Base-by-base conservation (phyloP, 2,329 filamentous ascomycete genomes). In the Ceratocystiopsis brevicomis region DNA sequence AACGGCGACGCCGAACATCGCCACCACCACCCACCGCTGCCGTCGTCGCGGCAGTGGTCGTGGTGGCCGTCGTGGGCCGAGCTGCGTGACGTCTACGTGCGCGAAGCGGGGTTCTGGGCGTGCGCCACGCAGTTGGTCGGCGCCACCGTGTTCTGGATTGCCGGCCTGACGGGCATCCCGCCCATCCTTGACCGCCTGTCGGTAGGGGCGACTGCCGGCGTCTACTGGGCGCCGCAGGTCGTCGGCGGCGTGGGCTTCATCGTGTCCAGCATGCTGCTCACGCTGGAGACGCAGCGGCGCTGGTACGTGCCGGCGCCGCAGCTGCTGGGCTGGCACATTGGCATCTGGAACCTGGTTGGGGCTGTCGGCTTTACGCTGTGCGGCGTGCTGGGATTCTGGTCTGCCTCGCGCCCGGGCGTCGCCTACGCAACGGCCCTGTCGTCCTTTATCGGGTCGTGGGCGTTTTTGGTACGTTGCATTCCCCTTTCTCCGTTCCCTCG, bases 311-410 rank as follows among this genome's bases (percentile, higher is more conserved):
- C 77, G 0, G 71, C 73, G 0, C 62, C 61, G 4, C 53, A 56
- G 3, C 60, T 73, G 0, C 61, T 81, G 1, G 76, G 76, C 4
- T 81, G 76, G 77, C 73, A 80, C 54, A 69, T 81, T 49, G 76
- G 73, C 0, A 56, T 69, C 10, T 81, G 75, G 73, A 81, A 80
- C 50, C 55, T 78, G 2, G 59, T 80, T 17, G 77, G 77, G 1
- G 68, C 69, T 2, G 51, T 79, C 19, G 76, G 76, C 0, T 80
- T 79, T 53, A 78, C 71, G 6, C 59, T 75, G 0, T 74, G 69
- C 47, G 71, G 70, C n/a, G 71, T 66, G 2, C 52, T 76, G 30
- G 72, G 71, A 1, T 71, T 67, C 44, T 69, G 57, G 12, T 55
- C 53, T 9, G 57, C 53, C 19, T 56, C 61, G 43, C 58, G 57